phyloP scores from a whole-genome alignment of 2,329 filamentous ascomycete species.

The Alternaria ventricosa region DNA sequence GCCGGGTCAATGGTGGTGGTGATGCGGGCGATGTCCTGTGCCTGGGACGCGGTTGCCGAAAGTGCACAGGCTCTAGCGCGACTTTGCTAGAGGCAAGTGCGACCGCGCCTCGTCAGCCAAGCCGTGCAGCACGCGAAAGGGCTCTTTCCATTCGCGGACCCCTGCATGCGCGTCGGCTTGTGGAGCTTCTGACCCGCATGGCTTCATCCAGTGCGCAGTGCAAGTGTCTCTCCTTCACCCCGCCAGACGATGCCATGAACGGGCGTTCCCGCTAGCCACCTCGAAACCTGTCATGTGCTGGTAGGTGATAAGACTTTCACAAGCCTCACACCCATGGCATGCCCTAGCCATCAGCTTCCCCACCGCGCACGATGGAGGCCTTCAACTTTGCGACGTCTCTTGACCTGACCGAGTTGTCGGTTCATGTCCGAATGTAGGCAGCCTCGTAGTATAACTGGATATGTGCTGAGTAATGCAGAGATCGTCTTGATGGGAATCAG shows the following conservation, averaged over 20 bases:
- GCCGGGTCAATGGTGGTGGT: not conserved
- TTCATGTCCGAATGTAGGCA: slow-evolving; percentile 68
- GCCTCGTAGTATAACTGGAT: not conserved
- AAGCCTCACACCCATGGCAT: slow-evolving; percentile 30
- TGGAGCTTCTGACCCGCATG: slow-evolving; percentile 3
- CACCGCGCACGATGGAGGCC: slow-evolving; percentile 73
- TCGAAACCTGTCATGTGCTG: slow-evolving; percentile 3
- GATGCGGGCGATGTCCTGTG: not conserved
- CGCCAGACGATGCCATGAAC: slow-evolving; percentile 4
- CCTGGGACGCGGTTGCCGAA: slow-evolving; percentile 18
- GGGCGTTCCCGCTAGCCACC: not conserved
- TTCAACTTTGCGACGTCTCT: slow-evolving; percentile 95
- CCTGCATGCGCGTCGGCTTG: slow-evolving; percentile 15
- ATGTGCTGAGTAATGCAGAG: slow-evolving; percentile 56
- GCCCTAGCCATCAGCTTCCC: slow-evolving; percentile 27
- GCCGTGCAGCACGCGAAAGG: slow-evolving; percentile 26
- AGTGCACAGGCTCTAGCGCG: slow-evolving; percentile 23
- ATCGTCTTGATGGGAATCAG: slow-evolving; percentile 79
- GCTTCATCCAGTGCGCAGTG: not conserved
- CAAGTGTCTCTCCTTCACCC: slow-evolving; percentile 12
- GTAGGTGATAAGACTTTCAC: not conserved
- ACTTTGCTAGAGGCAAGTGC: slow-evolving; percentile 21
- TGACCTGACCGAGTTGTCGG: slow-evolving; percentile 73
- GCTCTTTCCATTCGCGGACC: slow-evolving; percentile 21
- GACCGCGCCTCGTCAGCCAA: slow-evolving; percentile 25